Evolutionary conservation across 2,329 filamentous ascomycete species (phyloP), one percentile per base, ranked within the genome.

Genomic region (Sporothrix humicola): DNA sequence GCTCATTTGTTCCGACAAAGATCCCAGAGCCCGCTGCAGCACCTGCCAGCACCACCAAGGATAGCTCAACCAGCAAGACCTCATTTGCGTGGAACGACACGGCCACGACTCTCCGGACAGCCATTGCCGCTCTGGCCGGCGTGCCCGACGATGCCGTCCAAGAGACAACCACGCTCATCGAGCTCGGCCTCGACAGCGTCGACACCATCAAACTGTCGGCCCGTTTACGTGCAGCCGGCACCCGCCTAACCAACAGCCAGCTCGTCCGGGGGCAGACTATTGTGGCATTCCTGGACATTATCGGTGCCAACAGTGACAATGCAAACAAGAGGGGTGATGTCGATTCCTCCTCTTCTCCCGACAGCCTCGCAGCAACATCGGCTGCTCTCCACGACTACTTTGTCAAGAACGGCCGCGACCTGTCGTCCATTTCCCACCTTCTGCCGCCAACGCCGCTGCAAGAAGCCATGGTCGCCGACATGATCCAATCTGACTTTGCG

Each of bases 181-280:
- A 95, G 77, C 86, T 98, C 46, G 95, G 95, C 0, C 86, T 98
- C 7, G 95, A 98, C 83, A 97, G 95, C 78, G 97, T 98, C 73
- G 95, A 98, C 81, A 88, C 92, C 1, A 95, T 98, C 80, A 97
- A 94, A 78, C 83, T 98, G 0, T 92, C 93, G 0, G 90, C 93
- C 0, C 87, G 90, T 71, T 84, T 97, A 1, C 92, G 88, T 76
- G 87, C 86, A 61, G 81, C 82, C 4, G 87, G 86, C 0, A 82
- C 96, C 23, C 79, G 83, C 0, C 80, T 97, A 12, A 84, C 91
- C 0, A 89, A 95, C n/a, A 93, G 93, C 76, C 85, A 86, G n/a
- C 90, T 98, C 26, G 92, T 97, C 86, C 90, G 88, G 71, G 86
- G 86, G 3, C 89, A 92, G 70, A 93, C 88, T 0, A 90, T 97